Percentiles rank a stretch among this genome's conserved stretches.
phyloP scores from a whole-genome alignment of 108 stramenopile genomes.

The Nitzschia inconspicua region DNA sequence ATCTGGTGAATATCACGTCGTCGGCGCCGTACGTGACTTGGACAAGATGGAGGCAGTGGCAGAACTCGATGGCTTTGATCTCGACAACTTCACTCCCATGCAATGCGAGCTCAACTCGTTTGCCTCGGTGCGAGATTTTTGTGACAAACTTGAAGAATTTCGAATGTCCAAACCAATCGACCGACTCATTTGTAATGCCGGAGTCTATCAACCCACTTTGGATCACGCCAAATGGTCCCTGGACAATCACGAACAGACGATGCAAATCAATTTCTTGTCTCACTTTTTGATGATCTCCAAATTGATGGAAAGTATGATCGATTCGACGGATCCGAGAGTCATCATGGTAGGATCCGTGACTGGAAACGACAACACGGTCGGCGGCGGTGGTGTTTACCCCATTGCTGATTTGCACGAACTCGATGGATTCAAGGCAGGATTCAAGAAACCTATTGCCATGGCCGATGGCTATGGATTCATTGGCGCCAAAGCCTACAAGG shows the following conservation, averaged over 20 bases:
- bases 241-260: conserved; percentile 88
- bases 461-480: conserved; percentile 88
- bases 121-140: conserved; percentile 79
- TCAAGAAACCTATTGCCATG: conserved; percentile 83
- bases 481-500: conserved; percentile 93
- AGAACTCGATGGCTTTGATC: conserved; percentile 76
- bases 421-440: conserved; percentile 83
- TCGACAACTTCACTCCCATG: conserved; percentile 82
- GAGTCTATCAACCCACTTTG: conserved; percentile 83
- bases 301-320: conserved; percentile 62
- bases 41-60: conserved; percentile 89
- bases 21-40: conserved; percentile 82
- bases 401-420: conserved; percentile 87
- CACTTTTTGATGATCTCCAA: conserved; percentile 83
- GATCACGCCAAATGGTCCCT: conserved; percentile 83
- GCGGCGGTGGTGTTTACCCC: conserved; percentile 90
- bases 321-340: conserved; percentile 67
- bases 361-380: conserved; percentile 90
- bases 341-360: conserved; percentile 88
- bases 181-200: conserved; percentile 87
- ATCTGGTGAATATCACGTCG: conserved; percentile 81
- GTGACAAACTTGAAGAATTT: conserved; percentile 66
- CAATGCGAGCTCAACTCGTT: conserved; percentile 86
- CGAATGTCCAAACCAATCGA: conserved; percentile 74
- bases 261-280: conserved; percentile 88